These are phyloP conservation scores for Globisporangium cystogenes DNA, from an alignment of 352 stramenopile genomes.

Conservation along the genomic window DNA sequence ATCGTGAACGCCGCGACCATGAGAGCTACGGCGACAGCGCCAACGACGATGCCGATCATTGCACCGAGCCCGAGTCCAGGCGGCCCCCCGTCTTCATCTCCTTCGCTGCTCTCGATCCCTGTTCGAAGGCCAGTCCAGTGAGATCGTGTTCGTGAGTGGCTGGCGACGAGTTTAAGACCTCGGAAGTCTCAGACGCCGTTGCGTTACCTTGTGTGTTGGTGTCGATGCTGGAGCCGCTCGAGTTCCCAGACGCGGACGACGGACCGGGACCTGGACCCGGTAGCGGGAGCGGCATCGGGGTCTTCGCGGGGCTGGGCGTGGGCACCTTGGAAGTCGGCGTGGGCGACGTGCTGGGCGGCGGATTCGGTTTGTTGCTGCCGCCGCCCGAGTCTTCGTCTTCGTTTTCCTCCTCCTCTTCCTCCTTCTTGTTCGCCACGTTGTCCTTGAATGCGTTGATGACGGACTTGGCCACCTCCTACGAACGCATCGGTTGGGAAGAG, in stretches of 20 bases:
- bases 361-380: background rate
- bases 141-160: too few relatives aligned
- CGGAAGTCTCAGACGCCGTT: too few relatives aligned
- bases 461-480: slow-evolving; percentile 3
- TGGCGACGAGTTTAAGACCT: too few relatives aligned
- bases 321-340: too few relatives aligned
- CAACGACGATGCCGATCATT: slow-evolving; percentile 30
- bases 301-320: slow-evolving; percentile 1
- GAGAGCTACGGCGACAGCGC: slow-evolving; percentile 26
- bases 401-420: too few relatives aligned
- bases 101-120: background rate
- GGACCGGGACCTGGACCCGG: too few relatives aligned
- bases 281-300: background rate
- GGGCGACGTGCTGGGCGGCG: too few relatives aligned
- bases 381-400: too few relatives aligned
- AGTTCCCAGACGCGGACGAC: background rate
- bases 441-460: slow-evolving; percentile 3
- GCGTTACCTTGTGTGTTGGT: slow-evolving; percentile 3
- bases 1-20: slow-evolving; percentile 35
- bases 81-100: background rate
- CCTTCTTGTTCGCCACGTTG: background rate
- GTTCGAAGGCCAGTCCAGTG: background rate
- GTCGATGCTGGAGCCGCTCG: background rate
- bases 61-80: background rate
- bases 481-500: too few relatives aligned